Evolutionary conservation across 83 land plant species (phyloP).

Genomic region (Picea abies): DNA sequence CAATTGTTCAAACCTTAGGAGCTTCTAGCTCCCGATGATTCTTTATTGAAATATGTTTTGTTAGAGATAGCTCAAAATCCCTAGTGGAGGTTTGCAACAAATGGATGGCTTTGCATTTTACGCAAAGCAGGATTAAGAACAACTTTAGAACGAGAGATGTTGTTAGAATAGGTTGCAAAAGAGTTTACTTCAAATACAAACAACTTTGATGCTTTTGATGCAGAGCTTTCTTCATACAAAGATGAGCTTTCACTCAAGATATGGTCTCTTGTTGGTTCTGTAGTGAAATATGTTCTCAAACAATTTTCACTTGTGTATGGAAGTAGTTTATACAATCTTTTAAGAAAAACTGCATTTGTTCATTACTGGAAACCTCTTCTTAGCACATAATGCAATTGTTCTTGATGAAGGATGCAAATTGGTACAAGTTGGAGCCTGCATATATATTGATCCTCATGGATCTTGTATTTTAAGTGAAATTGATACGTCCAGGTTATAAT

Average conservation of each 20-base stretch:
- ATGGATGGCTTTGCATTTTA: conserved; percentile 81
- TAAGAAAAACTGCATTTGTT: conserved; percentile 74
- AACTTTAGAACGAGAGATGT: no score
- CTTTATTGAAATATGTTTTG: conserved; percentile 60
- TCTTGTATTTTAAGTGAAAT: no score
- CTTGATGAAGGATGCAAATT: no score
- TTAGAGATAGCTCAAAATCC: conserved; percentile 61
- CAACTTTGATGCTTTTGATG: conserved; percentile 43
- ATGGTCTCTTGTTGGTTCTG: conserved; percentile 71
- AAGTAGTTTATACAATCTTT: no score
- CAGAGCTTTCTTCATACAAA: conserved; percentile 25
- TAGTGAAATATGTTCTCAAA: conserved; percentile 59
- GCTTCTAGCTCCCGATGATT: conserved; percentile 78
- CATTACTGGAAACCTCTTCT: no score
- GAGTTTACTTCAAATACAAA: conserved; percentile 28
- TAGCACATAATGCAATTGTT: no score
- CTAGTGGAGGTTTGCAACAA: conserved; percentile 79
- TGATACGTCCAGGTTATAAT: no score
- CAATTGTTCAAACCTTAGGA: conserved; percentile 58
- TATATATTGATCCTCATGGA: no score
- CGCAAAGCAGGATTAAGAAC: conserved; percentile 79
- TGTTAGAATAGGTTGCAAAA: no score
- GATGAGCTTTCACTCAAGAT: conserved; percentile 59
- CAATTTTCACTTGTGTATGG: no score
- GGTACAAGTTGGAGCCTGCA: no score